These are phyloP conservation scores for Monosporozyma servazzii DNA, from an alignment of 805 yeast genomes.

Conservation along the genomic window DNA sequence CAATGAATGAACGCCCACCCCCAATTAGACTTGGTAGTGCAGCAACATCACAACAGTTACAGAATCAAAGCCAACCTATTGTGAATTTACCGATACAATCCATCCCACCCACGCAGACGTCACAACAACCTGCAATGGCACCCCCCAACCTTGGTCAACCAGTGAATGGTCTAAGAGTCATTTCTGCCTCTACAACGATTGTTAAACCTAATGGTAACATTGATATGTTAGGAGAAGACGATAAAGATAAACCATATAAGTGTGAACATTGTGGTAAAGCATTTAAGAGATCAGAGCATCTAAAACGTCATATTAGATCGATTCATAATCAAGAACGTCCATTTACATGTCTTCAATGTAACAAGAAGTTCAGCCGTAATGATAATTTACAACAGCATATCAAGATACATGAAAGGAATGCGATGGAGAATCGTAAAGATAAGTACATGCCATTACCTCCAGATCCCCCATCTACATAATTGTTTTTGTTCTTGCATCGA, in stretches of 20 bases:
- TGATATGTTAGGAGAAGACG: conserved; percentile 9
- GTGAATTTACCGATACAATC: not conserved
- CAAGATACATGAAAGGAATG: conserved; percentile 38
- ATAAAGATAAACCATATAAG: conserved; percentile 30
- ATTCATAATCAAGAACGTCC: conserved; percentile 55
- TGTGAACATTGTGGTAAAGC: conserved; percentile 33
- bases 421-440: conserved; percentile 10
- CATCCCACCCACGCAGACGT: not conserved
- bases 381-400: conserved; percentile 62
- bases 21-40: not conserved
- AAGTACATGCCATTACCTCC: conserved; percentile 6
- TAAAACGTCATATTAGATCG: conserved; percentile 57
- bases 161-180: not conserved
- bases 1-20: not conserved
- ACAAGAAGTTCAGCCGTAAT: conserved; percentile 53
- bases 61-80: not conserved
- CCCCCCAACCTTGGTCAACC: not conserved
- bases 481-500: not conserved
- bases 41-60: not conserved
- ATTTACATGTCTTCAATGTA: conserved; percentile 48
- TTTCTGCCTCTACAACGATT: conserved; percentile 3
- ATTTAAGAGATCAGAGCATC: conserved; percentile 57
- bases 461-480: not conserved
- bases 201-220: not conserved
- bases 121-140: not conserved